These are phyloP conservation scores for Urostyla sp. DNA, from an alignment of 73 alveolate species.

Conservation along the genomic window DNA sequence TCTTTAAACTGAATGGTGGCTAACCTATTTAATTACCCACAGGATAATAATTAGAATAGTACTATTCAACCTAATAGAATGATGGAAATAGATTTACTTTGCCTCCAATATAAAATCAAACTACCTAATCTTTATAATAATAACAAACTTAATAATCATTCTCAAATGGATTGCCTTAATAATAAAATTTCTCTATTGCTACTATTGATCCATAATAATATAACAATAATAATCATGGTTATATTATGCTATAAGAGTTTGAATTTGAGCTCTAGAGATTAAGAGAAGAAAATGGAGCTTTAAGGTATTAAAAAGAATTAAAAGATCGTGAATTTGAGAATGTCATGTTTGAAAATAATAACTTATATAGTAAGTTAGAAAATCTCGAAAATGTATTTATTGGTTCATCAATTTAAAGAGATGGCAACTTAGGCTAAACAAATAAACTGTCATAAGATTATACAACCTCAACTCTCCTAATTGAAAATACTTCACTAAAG, in stretches of 20 bases:
- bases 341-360: conserved; percentile 92
- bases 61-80: conserved; percentile 16
- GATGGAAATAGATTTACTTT: no score
- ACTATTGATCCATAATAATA: no score
- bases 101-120: conserved; percentile 59
- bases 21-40: conserved; percentile 83
- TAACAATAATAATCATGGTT: no score
- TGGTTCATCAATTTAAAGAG: conserved; percentile 90
- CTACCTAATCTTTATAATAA: neutral
- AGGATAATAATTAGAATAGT: conserved; percentile 37
- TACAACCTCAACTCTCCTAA: conserved; percentile 88
- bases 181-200: no score
- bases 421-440: conserved; percentile 81
- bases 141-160: no score
- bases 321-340: conserved; percentile 92
- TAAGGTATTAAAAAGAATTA: conserved; percentile 90
- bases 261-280: conserved; percentile 86
- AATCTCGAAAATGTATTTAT: conserved; percentile 96
- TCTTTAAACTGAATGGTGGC: conserved; percentile 85
- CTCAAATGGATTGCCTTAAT: no score
- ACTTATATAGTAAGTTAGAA: conserved; percentile 89
- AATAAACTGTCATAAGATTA: conserved; percentile 88
- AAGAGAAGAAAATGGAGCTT: conserved; percentile 93
- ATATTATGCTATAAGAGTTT: conserved; percentile 71
- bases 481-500: conserved; percentile 95